Conservation (phyloP, 2,329 filamentous ascomycete species). For the Epichloe uncinata region DNA sequence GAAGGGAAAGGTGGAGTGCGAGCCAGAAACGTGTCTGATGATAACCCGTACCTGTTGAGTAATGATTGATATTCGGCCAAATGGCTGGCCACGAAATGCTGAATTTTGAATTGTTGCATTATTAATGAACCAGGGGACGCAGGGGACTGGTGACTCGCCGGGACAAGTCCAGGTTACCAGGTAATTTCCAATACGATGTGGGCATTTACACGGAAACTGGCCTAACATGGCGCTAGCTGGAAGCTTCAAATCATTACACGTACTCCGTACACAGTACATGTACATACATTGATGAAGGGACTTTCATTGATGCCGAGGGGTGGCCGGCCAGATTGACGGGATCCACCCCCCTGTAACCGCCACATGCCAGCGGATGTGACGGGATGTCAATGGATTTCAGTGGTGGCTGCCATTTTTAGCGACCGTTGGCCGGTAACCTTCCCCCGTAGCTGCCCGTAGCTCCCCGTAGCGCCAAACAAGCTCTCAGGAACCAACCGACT, state of each 20-base stretch:
- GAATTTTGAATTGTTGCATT: not conserved
- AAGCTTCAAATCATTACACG: too few relatives aligned
- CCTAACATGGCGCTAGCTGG: too few relatives aligned
- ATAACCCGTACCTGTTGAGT: not conserved
- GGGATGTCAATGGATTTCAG: not conserved
- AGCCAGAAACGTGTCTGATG: not conserved
- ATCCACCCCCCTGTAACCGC: not conserved
- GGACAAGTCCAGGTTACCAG: too few relatives aligned
- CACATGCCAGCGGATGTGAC: not conserved
- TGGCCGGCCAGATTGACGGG: not conserved
- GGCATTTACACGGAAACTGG: too few relatives aligned
- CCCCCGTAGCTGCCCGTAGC: not conserved
- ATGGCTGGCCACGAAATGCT: not conserved
- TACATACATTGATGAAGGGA: not conserved
- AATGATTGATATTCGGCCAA: not conserved
- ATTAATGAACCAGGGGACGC: not conserved
- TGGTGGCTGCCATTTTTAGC: conserved; percentile 6
- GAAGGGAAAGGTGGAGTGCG: not conserved
- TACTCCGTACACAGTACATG: too few relatives aligned
- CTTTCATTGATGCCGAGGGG: not conserved
- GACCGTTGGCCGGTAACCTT: not conserved
- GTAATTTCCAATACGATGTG: too few relatives aligned
- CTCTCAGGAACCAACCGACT: not conserved
- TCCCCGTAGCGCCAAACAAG: not conserved
- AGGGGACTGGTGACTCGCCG: too few relatives aligned